A percentile compares a stretch with the other conserved stretches of the same genome.
These are phyloP conservation scores for Amanita brunnescens DNA, from an alignment of 768 basidiomycete species.

Conservation along the genomic window DNA sequence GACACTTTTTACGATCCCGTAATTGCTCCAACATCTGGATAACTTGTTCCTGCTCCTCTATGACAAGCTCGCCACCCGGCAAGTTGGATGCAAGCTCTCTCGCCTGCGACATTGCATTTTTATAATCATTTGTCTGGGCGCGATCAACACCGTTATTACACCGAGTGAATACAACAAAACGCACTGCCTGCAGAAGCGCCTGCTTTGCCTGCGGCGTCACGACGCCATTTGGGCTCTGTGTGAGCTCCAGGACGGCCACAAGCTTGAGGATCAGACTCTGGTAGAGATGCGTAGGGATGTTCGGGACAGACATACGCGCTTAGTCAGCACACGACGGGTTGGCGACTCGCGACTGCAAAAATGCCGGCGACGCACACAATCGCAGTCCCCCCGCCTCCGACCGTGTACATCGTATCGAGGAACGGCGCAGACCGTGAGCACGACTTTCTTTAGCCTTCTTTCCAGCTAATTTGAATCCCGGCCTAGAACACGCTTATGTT, in stretches of 20 bases:
- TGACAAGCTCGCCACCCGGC: constrained; percentile 64
- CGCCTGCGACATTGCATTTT: constrained; percentile 45
- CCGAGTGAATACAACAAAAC: constrained; percentile 11
- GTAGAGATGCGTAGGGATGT: constrained; percentile 41
- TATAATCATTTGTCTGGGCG: constrained; percentile 63
- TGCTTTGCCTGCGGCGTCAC: constrained; percentile 54
- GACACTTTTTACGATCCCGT: constrained; percentile 53
- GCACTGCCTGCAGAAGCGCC: constrained; percentile 55
- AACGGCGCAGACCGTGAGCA: constrained; percentile 25
- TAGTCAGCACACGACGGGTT: neutral
- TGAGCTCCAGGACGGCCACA: constrained; percentile 49
- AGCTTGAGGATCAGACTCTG: constrained; percentile 53
- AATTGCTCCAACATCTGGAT: constrained; percentile 60
- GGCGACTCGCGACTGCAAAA: neutral
- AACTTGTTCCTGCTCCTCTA: constrained; percentile 63
- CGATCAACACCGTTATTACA: neutral
- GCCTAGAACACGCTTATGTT: constrained; percentile 40
- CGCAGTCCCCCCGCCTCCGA: constrained; percentile 16
- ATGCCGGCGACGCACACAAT: constrained; percentile 25
- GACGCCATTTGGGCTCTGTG: constrained; percentile 47
- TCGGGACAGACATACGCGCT: neutral
- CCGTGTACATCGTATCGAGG: constrained; percentile 24
- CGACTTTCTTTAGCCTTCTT: constrained; percentile 4
- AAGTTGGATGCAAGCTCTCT: constrained; percentile 49
- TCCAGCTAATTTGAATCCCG: constrained; percentile 4